These are phyloP conservation scores for Pleurotus tuoliensis DNA, from an alignment of 768 basidiomycete species.

Conservation along the genomic window DNA sequence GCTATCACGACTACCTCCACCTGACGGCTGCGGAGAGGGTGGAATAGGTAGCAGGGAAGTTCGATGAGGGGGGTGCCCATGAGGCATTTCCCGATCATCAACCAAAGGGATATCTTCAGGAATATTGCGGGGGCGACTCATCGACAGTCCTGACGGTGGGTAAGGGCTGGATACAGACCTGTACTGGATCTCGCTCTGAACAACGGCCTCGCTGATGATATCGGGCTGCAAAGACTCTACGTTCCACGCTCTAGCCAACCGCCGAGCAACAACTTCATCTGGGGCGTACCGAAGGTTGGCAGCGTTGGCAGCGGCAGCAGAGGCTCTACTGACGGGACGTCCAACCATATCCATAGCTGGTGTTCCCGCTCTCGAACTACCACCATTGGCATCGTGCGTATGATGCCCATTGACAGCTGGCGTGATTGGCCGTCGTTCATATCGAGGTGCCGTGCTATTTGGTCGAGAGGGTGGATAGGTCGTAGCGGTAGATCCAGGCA, in stretches of 20 bases:
- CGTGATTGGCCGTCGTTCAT: constrained; percentile 1
- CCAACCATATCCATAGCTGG: constrained; percentile 2
- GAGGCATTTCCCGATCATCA: not conserved
- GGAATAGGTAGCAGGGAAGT: constrained; percentile 1
- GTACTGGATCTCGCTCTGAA: not conserved
- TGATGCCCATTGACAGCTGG: not conserved
- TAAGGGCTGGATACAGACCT: constrained; percentile 1
- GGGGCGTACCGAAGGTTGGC: constrained; percentile 5
- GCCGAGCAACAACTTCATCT: constrained; percentile 4
- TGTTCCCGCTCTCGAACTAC: not conserved
- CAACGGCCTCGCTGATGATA: constrained; percentile 4
- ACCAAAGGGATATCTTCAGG: not conserved
- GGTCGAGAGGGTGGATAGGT: not conserved
- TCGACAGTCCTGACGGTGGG: constrained; percentile 6
- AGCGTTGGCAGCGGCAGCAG: constrained; percentile 7
- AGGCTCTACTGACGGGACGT: constrained; percentile 1
- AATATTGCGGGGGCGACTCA: constrained; percentile 3
- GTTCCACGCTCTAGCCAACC: constrained; percentile 5
- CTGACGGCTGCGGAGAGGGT: constrained; percentile 1
- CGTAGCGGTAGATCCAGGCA: constrained; percentile 5
- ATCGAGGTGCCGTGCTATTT: constrained; percentile 3
- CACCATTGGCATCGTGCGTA: not conserved
- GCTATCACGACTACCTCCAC: not conserved
- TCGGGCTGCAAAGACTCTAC: constrained; percentile 4
- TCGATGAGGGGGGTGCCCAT: not conserved